A percentile compares a stretch with the other conserved stretches of the same genome.
Conservation (phyloP, 73 alveolate species). For the Tetrahymena elliotti region DNA sequence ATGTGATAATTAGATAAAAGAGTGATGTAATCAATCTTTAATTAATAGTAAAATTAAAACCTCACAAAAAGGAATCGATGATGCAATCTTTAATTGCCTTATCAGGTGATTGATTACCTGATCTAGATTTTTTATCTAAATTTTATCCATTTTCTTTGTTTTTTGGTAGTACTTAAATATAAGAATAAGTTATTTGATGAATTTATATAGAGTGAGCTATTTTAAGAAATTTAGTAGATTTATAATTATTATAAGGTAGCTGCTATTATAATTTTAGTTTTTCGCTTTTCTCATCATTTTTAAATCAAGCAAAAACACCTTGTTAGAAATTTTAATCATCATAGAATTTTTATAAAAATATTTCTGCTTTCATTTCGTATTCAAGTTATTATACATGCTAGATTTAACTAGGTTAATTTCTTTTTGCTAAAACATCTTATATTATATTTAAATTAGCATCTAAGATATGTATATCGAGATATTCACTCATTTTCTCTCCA, state of each 20-base stretch:
- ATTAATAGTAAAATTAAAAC: too few relatives aligned
- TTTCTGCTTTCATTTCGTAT: not conserved
- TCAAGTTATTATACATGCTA: not conserved
- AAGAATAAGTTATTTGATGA: not conserved
- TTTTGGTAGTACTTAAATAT: not conserved
- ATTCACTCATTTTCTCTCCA: not conserved
- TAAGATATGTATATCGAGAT: not conserved
- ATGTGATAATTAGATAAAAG: not conserved
- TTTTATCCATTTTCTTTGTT: too few relatives aligned
- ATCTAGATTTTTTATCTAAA: not conserved
- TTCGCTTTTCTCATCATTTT: not conserved
- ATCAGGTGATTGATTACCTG: not conserved
- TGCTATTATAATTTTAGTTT: not conserved
- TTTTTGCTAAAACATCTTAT: not conserved
- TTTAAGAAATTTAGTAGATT: not conserved
- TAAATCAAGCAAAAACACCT: not conserved
- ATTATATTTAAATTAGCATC: not conserved
- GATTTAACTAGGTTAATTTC: not conserved
- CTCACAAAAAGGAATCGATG: not conserved
- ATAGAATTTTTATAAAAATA: not conserved
- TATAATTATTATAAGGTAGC: not conserved
- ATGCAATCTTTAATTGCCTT: not conserved
- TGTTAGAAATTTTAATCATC: not conserved
- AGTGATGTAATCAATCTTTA: not conserved
- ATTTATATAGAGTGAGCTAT: too few relatives aligned